phyloP scores from a whole-genome alignment of 495 filamentous ascomycete genomes.

The Daldinia bambusicola region DNA sequence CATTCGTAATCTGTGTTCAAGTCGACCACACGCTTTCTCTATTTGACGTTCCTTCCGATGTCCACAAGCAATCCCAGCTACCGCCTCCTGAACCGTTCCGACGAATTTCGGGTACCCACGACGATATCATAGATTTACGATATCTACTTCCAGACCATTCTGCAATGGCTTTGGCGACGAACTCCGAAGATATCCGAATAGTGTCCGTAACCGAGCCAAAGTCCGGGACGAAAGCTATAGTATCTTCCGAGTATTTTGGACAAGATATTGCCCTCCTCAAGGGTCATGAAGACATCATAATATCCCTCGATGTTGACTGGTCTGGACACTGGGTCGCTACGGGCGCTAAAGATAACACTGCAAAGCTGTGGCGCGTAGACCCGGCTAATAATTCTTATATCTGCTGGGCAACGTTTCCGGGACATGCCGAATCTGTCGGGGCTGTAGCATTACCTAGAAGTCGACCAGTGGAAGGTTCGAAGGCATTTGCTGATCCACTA shows the following conservation, averaged over 20 bases:
- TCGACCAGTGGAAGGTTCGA: constrained; percentile 69
- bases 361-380: constrained; percentile 90
- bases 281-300: constrained; percentile 94
- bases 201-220: constrained; percentile 66
- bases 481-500: constrained; percentile 72
- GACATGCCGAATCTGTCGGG: constrained; percentile 95
- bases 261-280: constrained; percentile 85
- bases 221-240: constrained; percentile 40
- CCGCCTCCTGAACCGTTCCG: constrained; percentile 61
- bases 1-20: constrained; percentile 83
- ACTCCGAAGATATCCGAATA: constrained; percentile 90
- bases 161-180: constrained; percentile 89
- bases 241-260: constrained; percentile 74
- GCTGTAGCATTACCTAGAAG: constrained; percentile 83
- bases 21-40: constrained; percentile 85
- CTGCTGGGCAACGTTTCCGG: constrained; percentile 82
- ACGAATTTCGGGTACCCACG: constrained; percentile 93
- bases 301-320: constrained; percentile 94
- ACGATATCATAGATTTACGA: constrained; percentile 93
- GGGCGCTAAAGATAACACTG: constrained; percentile 95
- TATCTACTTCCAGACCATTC: constrained; percentile 83
- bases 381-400: constrained; percentile 75
- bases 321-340: constrained; percentile 96
- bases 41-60: constrained; percentile 64
- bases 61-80: constrained; percentile 45